Evolutionary conservation across 1,284 basidiomycete species (phyloP).

Genomic region (Xerocomus minutiporus): DNA sequence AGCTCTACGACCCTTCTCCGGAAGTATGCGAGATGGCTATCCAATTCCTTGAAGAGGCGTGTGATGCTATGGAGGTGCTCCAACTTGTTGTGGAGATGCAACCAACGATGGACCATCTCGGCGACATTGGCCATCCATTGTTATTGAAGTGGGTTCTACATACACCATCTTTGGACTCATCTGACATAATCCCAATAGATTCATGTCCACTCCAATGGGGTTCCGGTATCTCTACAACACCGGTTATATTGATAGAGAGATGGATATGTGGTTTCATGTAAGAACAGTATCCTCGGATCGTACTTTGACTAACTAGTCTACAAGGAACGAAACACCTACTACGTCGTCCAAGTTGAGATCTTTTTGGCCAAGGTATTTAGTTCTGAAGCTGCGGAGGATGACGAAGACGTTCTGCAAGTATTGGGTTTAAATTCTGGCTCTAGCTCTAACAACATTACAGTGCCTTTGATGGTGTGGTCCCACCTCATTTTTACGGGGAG

Average conservation of each 20-base stretch:
- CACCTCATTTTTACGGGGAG: constrained; percentile 96
- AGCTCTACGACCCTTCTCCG: constrained; percentile 88
- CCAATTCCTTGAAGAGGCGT: constrained; percentile 84
- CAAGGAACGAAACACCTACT: constrained; percentile 82
- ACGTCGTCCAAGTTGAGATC: constrained; percentile 84
- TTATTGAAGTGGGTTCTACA: constrained; percentile 67
- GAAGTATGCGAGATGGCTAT: constrained; percentile 91
- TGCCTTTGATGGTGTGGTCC: constrained; percentile 83
- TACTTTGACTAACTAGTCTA: constrained; percentile 9
- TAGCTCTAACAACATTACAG: constrained; percentile 33
- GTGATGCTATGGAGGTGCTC: constrained; percentile 77
- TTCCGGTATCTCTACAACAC: constrained; percentile 90
- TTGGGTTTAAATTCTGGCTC: background rate
- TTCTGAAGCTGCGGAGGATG: constrained; percentile 53
- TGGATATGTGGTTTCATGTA: constrained; percentile 94
- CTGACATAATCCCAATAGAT: constrained; percentile 46
- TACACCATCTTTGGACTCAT: constrained; percentile 4
- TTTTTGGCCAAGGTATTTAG: constrained; percentile 77
- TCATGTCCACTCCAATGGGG: constrained; percentile 91
- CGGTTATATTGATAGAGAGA: constrained; percentile 90
- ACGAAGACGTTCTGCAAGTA: constrained; percentile 59
- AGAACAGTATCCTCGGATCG: constrained; percentile 25
- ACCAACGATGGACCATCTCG: constrained; percentile 92
- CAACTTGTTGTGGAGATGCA: constrained; percentile 92
- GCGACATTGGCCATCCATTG: constrained; percentile 86